Percentiles rank a stretch among this genome's conserved stretches.
Evolutionary conservation across 495 filamentous ascomycete genomes (phyloP).

Genomic region (Lophiostoma macrostomum): DNA sequence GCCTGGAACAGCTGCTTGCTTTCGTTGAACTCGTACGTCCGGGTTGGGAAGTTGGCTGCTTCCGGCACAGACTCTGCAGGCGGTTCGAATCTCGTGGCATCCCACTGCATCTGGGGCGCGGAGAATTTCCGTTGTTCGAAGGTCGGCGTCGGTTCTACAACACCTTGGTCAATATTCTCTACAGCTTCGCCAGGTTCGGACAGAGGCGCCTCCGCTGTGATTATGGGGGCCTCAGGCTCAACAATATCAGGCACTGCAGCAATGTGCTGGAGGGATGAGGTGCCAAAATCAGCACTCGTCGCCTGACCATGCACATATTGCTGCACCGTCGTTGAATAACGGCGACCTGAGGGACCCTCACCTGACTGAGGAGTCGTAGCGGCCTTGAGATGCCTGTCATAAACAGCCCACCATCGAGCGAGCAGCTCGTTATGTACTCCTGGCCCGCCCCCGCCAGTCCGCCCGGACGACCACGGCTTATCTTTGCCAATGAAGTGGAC

Average conservation of each 20-base stretch:
- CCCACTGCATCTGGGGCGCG: slow-evolving; percentile 61
- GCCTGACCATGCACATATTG: slow-evolving; percentile 43
- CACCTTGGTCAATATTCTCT: slow-evolving; percentile 42
- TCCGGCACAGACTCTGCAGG: slow-evolving; percentile 72
- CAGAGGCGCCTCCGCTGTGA: slow-evolving; percentile 40
- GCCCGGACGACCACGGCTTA: slow-evolving; percentile 82
- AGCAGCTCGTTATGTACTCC: slow-evolving; percentile 76
- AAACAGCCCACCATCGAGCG: slow-evolving; percentile 86
- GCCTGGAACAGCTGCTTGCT: slow-evolving; percentile 68
- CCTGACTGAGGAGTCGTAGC: not conserved
- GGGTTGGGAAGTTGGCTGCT: slow-evolving; percentile 68
- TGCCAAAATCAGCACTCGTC: slow-evolving; percentile 33
- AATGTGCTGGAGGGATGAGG: slow-evolving; percentile 25
- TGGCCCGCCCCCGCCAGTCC: slow-evolving; percentile 54
- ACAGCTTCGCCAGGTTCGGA: slow-evolving; percentile 38
- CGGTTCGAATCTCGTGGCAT: slow-evolving; percentile 72
- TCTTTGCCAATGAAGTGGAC: slow-evolving; percentile 90
- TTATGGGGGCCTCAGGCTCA: slow-evolving; percentile 24
- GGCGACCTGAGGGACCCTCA: not conserved
- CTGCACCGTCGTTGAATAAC: slow-evolving; percentile 36
- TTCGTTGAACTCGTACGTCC: slow-evolving; percentile 72
- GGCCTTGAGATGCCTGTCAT: slow-evolving; percentile 72
- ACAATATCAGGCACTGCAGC: slow-evolving; percentile 9
- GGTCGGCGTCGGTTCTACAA: slow-evolving; percentile 43
- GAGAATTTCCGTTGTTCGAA: slow-evolving; percentile 46